Evolutionary conservation across 2,329 filamentous ascomycete species (phyloP).

Genomic region (Trichoderma sp.): DNA sequence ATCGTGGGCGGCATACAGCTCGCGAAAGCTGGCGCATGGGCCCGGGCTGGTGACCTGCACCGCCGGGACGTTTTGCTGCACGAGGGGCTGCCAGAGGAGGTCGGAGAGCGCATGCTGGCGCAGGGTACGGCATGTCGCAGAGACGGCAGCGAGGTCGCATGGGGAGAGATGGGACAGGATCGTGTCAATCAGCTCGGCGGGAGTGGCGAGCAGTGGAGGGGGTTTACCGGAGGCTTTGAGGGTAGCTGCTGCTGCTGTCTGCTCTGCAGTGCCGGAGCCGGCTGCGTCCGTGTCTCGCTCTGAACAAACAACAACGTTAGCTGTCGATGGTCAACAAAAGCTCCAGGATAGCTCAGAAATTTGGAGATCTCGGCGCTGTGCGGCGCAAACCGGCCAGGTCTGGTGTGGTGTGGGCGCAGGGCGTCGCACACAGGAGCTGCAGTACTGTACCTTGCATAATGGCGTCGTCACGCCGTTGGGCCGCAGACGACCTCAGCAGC

Average conservation of each 20-base stretch:
- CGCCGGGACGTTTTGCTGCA: conserved; percentile 69
- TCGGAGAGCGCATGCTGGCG: conserved; percentile 65
- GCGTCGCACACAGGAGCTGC: conserved; percentile 8
- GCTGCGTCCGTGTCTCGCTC: background rate
- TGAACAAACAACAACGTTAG: background rate
- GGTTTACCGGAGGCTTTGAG: background rate
- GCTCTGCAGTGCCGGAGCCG: background rate
- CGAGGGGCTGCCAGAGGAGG: conserved; percentile 68
- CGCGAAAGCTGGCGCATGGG: conserved; percentile 65
- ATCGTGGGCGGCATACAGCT: conserved; percentile 74
- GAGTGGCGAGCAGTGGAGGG: conserved; percentile 57
- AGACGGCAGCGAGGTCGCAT: conserved; percentile 61
- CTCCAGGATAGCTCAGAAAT: background rate
- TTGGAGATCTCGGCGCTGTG: background rate
- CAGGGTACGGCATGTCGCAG: conserved; percentile 64
- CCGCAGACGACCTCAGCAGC: conserved; percentile 13
- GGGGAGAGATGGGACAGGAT: conserved; percentile 69
- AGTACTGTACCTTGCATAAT: conserved; percentile 26
- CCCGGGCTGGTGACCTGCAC: conserved; percentile 54
- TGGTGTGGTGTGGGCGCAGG: conserved; percentile 10
- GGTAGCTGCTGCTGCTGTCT: background rate
- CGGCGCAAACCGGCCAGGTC: background rate
- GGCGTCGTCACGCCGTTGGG: conserved; percentile 23
- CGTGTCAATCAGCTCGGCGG: conserved; percentile 73
- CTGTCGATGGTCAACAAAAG: too few species aligned